Percentiles rank a stretch among this genome's conserved stretches.
Evolutionary conservation across 2,329 filamentous ascomycete species (phyloP).

Genomic region (Fusarium euwallaceae): DNA sequence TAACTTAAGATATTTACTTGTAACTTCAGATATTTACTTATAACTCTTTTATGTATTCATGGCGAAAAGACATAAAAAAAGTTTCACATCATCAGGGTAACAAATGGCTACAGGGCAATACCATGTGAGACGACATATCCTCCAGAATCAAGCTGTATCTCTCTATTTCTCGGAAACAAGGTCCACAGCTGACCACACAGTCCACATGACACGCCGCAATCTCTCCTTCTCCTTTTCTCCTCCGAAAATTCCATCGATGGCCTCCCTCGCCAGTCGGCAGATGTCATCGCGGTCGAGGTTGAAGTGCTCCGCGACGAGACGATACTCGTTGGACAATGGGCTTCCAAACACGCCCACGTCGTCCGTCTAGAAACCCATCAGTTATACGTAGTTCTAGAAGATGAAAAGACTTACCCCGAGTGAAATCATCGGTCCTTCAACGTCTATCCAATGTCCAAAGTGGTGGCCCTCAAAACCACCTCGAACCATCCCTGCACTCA

Average conservation of each 20-base stretch:
- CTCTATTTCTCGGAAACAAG: not conserved
- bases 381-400: not conserved
- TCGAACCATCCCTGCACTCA: constrained; percentile 78
- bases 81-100: not conserved
- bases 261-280: constrained; percentile 69
- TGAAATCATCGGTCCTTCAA: constrained; percentile 70
- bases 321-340: constrained; percentile 81
- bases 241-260: constrained; percentile 76
- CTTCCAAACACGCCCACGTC: constrained; percentile 87
- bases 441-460: constrained; percentile 78
- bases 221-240: constrained; percentile 71
- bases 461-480: constrained; percentile 79
- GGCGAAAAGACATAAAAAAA: too few species aligned
- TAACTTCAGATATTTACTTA: not conserved
- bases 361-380: constrained; percentile 72
- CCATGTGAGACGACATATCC: not conserved
- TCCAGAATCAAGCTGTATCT: not conserved
- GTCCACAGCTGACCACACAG: not conserved
- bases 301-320: constrained; percentile 79
- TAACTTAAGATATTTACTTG: not conserved
- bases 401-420: constrained; percentile 71
- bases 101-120: too few species aligned
- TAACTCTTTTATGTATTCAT: not conserved
- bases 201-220: constrained; percentile 66
- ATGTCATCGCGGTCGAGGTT: constrained; percentile 61